Evolutionary conservation across 2,329 filamentous ascomycete species (phyloP).

Genomic region (Aspergillus niger): DNA sequence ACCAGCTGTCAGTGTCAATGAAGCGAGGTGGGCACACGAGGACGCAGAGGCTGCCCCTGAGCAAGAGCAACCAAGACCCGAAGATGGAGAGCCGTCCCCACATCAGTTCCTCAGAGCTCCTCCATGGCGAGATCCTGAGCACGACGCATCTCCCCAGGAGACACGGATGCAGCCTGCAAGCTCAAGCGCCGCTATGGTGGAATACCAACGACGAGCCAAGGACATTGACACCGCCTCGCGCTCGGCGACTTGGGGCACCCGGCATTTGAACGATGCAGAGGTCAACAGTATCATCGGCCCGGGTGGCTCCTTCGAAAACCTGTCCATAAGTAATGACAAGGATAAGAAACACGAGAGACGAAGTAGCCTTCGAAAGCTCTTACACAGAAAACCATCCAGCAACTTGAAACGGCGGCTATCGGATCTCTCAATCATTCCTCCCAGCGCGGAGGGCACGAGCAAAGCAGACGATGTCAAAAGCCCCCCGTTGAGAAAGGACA

Average conservation of each 20-base stretch:
- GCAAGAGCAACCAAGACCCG: slow-evolving; percentile 26
- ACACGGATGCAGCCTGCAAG: slow-evolving; percentile 51
- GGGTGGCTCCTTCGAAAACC: slow-evolving; percentile 46
- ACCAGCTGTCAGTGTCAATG: slow-evolving; percentile 30
- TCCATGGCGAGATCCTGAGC: slow-evolving; percentile 53
- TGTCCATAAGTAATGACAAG: slow-evolving; percentile 38
- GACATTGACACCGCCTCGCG: slow-evolving; percentile 58
- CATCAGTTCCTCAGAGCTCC: slow-evolving; percentile 42
- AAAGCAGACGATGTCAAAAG: slow-evolving; percentile 23
- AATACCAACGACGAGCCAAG: slow-evolving; percentile 51
- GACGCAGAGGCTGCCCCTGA: slow-evolving; percentile 26
- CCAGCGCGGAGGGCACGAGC: slow-evolving; percentile 28
- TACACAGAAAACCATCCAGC: slow-evolving; percentile 45
- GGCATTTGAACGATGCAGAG: slow-evolving; percentile 54
- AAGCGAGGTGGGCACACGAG: slow-evolving; percentile 24
- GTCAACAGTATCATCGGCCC: slow-evolving; percentile 50
- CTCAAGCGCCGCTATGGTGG: slow-evolving; percentile 58
- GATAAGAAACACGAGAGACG: slow-evolving; percentile 47
- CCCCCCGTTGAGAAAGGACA: slow-evolving; percentile 33
- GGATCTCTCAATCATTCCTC: slow-evolving; percentile 33
- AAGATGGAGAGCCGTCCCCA: slow-evolving; percentile 36
- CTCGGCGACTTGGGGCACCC: slow-evolving; percentile 58
- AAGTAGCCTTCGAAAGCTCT: slow-evolving; percentile 49
- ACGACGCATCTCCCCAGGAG: slow-evolving; percentile 31
- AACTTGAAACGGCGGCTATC: slow-evolving; percentile 49